phyloP scores from a whole-genome alignment of 1,284 basidiomycete species.

The Ceratobasidium sp. region DNA sequence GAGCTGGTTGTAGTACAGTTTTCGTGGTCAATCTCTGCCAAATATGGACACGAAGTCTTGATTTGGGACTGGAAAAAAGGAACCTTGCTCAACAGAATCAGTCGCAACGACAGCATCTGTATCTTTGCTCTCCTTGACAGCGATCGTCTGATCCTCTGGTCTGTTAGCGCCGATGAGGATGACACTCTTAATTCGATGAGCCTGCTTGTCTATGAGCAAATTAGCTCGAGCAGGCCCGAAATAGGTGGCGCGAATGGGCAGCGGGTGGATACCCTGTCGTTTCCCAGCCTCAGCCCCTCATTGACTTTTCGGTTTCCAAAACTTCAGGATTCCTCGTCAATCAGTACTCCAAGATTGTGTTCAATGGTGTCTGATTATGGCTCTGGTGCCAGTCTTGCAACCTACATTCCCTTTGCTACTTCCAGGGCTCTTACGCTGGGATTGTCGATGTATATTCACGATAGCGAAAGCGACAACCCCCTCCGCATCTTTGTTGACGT shows the following conservation, averaged over 20 bases:
- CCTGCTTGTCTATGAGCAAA: slow-evolving; percentile 22
- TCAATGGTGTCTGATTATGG: slow-evolving; percentile 8
- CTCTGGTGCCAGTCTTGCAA: neutral
- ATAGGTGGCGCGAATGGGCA: neutral
- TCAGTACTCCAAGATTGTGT: neutral
- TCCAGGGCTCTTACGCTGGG: slow-evolving; percentile 12
- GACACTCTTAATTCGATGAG: neutral
- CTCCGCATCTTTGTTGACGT: slow-evolving; percentile 16
- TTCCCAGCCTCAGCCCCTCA: neutral
- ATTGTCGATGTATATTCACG: neutral
- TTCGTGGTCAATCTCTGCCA: neutral
- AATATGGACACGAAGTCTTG: slow-evolving; percentile 20
- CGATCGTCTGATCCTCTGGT: slow-evolving; percentile 3
- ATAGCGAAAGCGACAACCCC: neutral
- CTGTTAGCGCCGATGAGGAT: neutral
- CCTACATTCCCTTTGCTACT: neutral
- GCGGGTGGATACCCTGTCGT: neutral
- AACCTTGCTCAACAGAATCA: slow-evolving; percentile 8
- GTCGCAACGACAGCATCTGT: neutral
- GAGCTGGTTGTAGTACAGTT: slow-evolving; percentile 18
- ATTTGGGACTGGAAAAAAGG: slow-evolving; percentile 37
- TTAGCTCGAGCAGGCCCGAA: neutral
- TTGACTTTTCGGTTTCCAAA: slow-evolving; percentile 5
- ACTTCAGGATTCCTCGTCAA: neutral
- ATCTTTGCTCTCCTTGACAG: slow-evolving; percentile 5